Conservation (phyloP, 371 early-diverging fungal species). For the Mucor lusitanicus region DNA sequence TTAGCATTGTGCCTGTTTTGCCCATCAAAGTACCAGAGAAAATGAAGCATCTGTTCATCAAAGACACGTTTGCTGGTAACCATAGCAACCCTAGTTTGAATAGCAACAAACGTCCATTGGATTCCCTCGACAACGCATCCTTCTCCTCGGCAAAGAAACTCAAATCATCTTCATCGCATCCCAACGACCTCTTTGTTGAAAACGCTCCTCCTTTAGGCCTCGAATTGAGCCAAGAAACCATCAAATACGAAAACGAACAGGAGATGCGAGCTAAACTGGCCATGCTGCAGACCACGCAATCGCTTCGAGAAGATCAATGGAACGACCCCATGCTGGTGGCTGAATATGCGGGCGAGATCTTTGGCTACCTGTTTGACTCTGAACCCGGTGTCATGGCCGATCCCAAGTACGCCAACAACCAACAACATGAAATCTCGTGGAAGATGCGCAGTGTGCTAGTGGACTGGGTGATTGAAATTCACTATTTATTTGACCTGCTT, state of each 20-base stretch:
- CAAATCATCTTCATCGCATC: not conserved
- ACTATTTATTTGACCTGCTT: conserved; percentile 85
- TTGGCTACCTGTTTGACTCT: conserved; percentile 26
- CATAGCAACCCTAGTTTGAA: too few relatives aligned
- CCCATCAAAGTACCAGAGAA: conserved; percentile 33
- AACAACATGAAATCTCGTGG: conserved; percentile 88
- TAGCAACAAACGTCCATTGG: not conserved
- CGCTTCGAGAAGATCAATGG: conserved; percentile 53
- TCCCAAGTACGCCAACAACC: conserved; percentile 73
- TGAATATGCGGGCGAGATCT: conserved; percentile 91
- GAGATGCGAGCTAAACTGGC: conserved; percentile 22
- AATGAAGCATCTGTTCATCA: conserved; percentile 7
- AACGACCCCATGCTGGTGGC: conserved; percentile 89
- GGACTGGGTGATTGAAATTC: conserved; percentile 87
- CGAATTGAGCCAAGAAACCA: conserved; percentile 3
- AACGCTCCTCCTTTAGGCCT: conserved; percentile 11
- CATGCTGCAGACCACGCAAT: conserved; percentile 27
- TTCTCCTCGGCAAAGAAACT: not conserved
- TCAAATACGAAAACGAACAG: conserved; percentile 18
- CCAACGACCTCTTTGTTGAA: not conserved
- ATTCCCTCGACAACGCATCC: not conserved
- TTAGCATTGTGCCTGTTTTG: conserved; percentile 29
- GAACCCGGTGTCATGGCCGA: conserved; percentile 60
- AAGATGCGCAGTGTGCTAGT: conserved; percentile 88
- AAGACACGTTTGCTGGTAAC: not conserved